phyloP scores from a whole-genome alignment of 768 basidiomycete species.

The Mycena venus region DNA sequence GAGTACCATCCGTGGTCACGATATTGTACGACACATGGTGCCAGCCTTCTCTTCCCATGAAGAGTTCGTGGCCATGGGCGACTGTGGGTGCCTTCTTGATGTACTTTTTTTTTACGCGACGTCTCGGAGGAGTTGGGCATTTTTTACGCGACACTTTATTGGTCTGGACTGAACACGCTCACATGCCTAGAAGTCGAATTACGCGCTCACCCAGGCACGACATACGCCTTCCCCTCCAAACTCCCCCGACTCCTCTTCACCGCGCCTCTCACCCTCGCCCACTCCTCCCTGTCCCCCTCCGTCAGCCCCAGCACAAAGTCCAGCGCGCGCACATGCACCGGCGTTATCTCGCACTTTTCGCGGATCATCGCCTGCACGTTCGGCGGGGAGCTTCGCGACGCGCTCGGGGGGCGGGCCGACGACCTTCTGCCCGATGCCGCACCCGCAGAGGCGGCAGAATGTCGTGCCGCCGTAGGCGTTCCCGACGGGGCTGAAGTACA shows the following conservation, averaged over 20 bases:
- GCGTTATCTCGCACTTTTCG: conserved; percentile 15
- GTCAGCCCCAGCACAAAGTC: conserved; percentile 28
- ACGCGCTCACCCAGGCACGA: conserved; percentile 32
- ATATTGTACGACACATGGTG: background rate
- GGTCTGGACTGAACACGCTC: no score
- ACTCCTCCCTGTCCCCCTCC: conserved; percentile 27
- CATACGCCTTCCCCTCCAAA: conserved; percentile 23
- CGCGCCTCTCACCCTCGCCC: conserved; percentile 17
- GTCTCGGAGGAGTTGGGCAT: background rate
- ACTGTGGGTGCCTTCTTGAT: conserved; percentile 16
- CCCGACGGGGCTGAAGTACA: conserved; percentile 29
- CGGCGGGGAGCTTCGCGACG: conserved; percentile 21
- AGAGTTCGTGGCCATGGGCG: background rate
- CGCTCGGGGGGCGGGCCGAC: conserved; percentile 30
- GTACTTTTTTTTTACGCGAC: background rate
- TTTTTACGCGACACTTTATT: no score
- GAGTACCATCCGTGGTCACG: background rate
- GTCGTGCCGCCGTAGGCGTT: conserved; percentile 22
- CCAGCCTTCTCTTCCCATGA: conserved; percentile 1
- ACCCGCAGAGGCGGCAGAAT: conserved; percentile 32
- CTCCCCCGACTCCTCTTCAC: conserved; percentile 22
- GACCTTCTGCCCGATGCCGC: conserved; percentile 22
- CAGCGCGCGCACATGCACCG: conserved; percentile 35
- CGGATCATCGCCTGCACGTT: conserved; percentile 27
- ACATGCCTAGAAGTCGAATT: no score